These are phyloP conservation scores for Barbarea vulgaris DNA, from an alignment of 345 rosid genomes.

Conservation along the genomic window DNA sequence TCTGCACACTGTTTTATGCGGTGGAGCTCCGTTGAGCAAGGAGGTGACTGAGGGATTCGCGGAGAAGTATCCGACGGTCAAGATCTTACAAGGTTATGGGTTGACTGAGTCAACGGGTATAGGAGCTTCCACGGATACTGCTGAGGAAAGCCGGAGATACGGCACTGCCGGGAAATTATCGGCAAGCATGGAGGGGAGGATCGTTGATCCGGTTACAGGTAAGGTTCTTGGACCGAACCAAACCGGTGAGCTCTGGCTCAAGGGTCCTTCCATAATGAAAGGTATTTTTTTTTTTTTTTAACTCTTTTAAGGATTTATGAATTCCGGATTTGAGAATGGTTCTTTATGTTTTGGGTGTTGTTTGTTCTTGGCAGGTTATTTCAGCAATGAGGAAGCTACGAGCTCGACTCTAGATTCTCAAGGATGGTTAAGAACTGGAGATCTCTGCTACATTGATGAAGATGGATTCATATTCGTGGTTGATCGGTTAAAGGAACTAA, in stretches of 20 bases:
- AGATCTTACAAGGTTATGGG: constrained; percentile 79
- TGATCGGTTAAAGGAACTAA: constrained; percentile 89
- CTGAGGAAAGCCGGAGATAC: constrained; percentile 70
- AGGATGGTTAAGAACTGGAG: constrained; percentile 98
- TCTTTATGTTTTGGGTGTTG: neutral
- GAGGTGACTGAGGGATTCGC: constrained; percentile 72
- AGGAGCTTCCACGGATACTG: constrained; percentile 64
- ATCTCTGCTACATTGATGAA: constrained; percentile 80
- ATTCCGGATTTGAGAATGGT: constrained; percentile 11
- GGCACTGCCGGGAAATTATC: constrained; percentile 77
- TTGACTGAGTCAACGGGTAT: constrained; percentile 76
- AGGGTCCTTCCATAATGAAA: constrained; percentile 48
- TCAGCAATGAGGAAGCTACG: constrained; percentile 76
- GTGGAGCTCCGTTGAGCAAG: constrained; percentile 89
- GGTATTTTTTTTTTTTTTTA: constrained; percentile 11
- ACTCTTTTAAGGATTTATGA: neutral
- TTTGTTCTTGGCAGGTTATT: constrained; percentile 62
- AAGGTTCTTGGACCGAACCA: constrained; percentile 49
- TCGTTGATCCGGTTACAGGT: constrained; percentile 68
- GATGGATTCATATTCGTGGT: constrained; percentile 86
- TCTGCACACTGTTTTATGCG: constrained; percentile 54
- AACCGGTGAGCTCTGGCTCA: constrained; percentile 90
- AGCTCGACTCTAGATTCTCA: constrained; percentile 69
- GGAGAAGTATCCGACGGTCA: constrained; percentile 59
- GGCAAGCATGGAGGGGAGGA: constrained; percentile 71